Percentiles rank a stretch among this genome's conserved stretches.
Conservation (phyloP, 139 green algal species). For the Tetradesmus obliquus region DNA sequence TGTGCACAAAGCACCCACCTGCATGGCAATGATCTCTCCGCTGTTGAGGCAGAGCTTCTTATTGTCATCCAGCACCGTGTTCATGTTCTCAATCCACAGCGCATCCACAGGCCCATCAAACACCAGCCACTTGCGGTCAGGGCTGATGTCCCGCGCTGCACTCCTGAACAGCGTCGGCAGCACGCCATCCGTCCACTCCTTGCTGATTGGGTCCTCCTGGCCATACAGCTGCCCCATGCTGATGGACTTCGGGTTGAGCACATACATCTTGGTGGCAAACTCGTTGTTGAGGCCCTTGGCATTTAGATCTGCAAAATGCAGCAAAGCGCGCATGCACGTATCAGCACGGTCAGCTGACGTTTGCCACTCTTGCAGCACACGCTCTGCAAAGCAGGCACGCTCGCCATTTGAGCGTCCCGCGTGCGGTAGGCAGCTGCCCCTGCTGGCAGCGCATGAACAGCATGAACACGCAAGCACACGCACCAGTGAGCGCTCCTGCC, state of each 20-base stretch:
- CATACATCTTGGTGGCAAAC: constrained; percentile 56
- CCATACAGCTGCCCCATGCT: constrained; percentile 91
- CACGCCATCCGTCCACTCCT: constrained; percentile 89
- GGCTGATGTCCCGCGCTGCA: constrained; percentile 53
- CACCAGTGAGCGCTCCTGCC: constrained; percentile 53
- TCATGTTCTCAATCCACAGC: constrained; percentile 93
- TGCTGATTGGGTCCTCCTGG: constrained; percentile 60
- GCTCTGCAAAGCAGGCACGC: background rate
- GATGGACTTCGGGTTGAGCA: constrained; percentile 86
- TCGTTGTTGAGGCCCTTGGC: constrained; percentile 43
- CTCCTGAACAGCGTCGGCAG: constrained; percentile 74
- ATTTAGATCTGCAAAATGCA: constrained; percentile 54
- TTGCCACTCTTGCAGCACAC: too few species aligned
- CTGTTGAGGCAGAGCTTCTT: constrained; percentile 89
- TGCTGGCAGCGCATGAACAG: background rate
- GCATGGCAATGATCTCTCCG: constrained; percentile 90
- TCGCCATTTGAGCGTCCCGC: too few species aligned
- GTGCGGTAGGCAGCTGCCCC: too few species aligned
- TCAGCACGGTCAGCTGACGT: too few species aligned
- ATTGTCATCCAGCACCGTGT: constrained; percentile 92
- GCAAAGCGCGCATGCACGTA: background rate
- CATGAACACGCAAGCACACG: background rate
- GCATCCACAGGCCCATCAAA: constrained; percentile 88
- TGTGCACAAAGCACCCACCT: constrained; percentile 2
- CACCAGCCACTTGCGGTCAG: constrained; percentile 77